Conservation (phyloP, 2,329 filamentous ascomycete species). For the Arthrobotrys conoides region DNA sequence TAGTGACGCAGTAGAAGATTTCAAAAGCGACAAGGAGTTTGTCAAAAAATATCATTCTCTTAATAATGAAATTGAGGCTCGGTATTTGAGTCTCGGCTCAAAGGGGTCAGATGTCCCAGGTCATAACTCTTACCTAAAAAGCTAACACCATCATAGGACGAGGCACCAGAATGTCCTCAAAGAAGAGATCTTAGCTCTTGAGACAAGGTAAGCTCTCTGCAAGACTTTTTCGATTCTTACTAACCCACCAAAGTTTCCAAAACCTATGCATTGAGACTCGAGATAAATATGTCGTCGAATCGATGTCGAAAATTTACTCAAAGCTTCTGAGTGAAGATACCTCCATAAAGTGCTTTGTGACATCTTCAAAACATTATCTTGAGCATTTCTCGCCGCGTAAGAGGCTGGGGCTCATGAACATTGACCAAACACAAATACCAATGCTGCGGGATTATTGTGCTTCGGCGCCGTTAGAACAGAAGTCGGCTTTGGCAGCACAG, state of each 20-base stretch:
- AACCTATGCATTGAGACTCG: slow-evolving; percentile 4
- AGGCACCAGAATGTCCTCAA: background rate
- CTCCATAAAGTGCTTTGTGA: slow-evolving; percentile 12
- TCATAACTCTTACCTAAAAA: background rate
- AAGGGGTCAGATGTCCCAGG: background rate
- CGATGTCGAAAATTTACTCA: slow-evolving; percentile 1
- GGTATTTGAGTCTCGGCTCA: background rate
- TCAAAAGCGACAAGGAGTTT: slow-evolving; percentile 10
- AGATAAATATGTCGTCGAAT: slow-evolving; percentile 3
- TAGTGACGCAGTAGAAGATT: slow-evolving; percentile 13
- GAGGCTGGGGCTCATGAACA: background rate
- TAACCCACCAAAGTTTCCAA: background rate
- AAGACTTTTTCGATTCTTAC: background rate
- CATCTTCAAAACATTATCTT: slow-evolving; percentile 20
- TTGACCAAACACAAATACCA: slow-evolving; percentile 1
- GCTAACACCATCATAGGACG: background rate
- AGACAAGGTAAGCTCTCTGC: background rate
- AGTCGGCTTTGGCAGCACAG: slow-evolving; percentile 7
- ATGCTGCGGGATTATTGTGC: slow-evolving; percentile 8
- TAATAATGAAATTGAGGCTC: background rate
- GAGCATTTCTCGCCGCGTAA: background rate
- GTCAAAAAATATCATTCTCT: background rate
- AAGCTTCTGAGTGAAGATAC: slow-evolving; percentile 6
- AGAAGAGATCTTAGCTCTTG: background rate
- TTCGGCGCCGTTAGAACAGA: slow-evolving; percentile 16